phyloP scores from a whole-genome alignment of 2,329 filamentous ascomycete genomes.

The Chalaropsis thielavioides region DNA sequence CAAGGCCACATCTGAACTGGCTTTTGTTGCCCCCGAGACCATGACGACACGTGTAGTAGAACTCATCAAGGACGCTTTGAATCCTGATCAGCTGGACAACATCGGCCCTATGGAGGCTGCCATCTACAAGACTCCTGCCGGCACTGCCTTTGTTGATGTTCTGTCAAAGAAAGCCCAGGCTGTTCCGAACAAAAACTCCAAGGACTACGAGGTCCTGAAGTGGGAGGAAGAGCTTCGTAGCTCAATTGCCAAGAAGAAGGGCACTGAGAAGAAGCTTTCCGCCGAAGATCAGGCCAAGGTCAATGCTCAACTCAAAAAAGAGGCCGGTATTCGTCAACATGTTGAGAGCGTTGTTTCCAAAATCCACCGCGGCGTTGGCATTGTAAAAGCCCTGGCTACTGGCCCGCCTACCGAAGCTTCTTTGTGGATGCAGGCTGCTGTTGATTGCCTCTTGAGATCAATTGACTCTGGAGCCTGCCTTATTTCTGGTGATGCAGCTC shows the following conservation, averaged over 20 bases:
- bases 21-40: constrained; percentile 76
- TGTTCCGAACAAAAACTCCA: constrained; percentile 72
- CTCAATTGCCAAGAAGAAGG: constrained; percentile 86
- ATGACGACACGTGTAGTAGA: constrained; percentile 64
- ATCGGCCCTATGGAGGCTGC: constrained; percentile 80
- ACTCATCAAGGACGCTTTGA: constrained; percentile 59
- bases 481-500: constrained; percentile 65
- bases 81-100: constrained; percentile 50
- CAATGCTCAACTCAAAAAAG: constrained; percentile 78
- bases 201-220: constrained; percentile 89
- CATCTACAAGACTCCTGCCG: constrained; percentile 82
- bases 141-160: constrained; percentile 78
- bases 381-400: constrained; percentile 66
- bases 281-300: constrained; percentile 81
- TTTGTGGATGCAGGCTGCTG: constrained; percentile 73
- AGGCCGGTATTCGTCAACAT: constrained; percentile 60
- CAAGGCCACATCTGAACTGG: constrained; percentile 75
- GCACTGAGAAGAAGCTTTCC: constrained; percentile 77
- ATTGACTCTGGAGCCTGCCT: constrained; percentile 70
- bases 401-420: constrained; percentile 82
- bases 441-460: constrained; percentile 55
- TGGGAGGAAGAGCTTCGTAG: constrained; percentile 89
- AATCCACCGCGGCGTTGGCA: constrained; percentile 69
- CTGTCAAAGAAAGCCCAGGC: constrained; percentile 66
- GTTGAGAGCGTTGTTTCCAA: constrained; percentile 55